A percentile compares a stretch with the other conserved stretches of the same genome.
Conservation (phyloP, 257 asterid species). For the Nicotiana knightiana region DNA sequence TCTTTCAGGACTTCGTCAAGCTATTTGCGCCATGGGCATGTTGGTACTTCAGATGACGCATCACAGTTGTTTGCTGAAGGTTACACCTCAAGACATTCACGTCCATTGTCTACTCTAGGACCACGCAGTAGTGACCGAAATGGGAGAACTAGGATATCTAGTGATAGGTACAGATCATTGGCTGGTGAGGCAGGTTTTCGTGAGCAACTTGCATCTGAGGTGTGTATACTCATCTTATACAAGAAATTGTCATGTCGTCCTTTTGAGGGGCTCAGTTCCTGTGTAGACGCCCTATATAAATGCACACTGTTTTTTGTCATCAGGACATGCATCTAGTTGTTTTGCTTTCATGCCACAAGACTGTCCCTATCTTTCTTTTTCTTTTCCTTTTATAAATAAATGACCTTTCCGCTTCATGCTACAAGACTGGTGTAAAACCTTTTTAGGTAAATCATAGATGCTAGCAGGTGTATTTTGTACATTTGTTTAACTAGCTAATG, state of each 20-base stretch:
- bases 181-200: slow-evolving; percentile 41
- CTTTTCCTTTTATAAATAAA: background rate
- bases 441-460: background rate
- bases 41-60: slow-evolving; percentile 45
- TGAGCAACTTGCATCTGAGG: slow-evolving; percentile 51
- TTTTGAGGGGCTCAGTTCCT: background rate
- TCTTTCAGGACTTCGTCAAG: slow-evolving; percentile 50
- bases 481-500: background rate
- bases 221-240: slow-evolving; percentile 15
- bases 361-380: background rate
- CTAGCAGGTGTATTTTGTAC: background rate
- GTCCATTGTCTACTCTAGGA: slow-evolving; percentile 37
- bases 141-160: slow-evolving; percentile 37
- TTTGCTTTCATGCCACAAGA: background rate
- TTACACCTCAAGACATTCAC: slow-evolving; percentile 42
- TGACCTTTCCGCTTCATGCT: background rate
- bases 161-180: slow-evolving; percentile 42
- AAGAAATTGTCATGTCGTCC: background rate
- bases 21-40: slow-evolving; percentile 40
- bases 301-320: background rate
- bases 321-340: background rate
- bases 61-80: slow-evolving; percentile 35
- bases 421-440: background rate
- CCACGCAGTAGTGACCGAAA: slow-evolving; percentile 36
- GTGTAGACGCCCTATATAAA: background rate